phyloP scores from a whole-genome alignment of 129 eudicot genomes.

The Smallanthus sonchifolius region DNA sequence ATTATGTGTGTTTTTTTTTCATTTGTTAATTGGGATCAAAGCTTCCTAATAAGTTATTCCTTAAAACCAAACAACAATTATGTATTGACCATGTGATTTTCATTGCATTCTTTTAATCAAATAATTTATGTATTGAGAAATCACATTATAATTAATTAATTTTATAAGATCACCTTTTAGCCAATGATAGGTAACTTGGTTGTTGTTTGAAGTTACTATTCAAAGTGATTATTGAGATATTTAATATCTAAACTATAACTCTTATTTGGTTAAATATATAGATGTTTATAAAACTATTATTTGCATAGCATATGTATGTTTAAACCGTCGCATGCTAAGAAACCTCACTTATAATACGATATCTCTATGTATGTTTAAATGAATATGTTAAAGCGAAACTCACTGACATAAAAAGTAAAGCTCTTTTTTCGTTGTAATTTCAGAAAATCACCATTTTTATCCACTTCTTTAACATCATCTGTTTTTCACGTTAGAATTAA shows the following conservation, averaged over 20 bases:
- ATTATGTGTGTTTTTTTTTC: too few species aligned
- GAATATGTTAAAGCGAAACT: too few species aligned
- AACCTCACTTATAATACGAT: too few species aligned
- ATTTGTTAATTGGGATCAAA: neutral
- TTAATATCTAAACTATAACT: neutral
- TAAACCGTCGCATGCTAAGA: too few species aligned
- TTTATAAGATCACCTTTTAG: neutral
- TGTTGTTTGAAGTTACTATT: neutral
- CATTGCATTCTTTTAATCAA: neutral
- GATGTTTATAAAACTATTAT: neutral
- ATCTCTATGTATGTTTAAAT: too few species aligned
- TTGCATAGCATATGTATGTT: too few species aligned
- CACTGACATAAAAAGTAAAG: too few species aligned
- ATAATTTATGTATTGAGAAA: neutral
- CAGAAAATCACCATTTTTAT: too few species aligned
- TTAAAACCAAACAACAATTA: too few species aligned
- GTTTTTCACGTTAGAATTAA: too few species aligned
- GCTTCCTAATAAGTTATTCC: neutral
- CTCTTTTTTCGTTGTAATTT: too few species aligned
- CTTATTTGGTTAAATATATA: neutral
- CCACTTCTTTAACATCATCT: too few species aligned
- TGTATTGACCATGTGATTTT: neutral
- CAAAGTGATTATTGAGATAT: neutral
- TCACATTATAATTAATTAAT: neutral
- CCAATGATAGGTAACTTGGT: neutral